A percentile compares a stretch with the other conserved stretches of the same genome.
phyloP scores from a whole-genome alignment of 345 rosid genomes.

The Nasturtium officinale region DNA sequence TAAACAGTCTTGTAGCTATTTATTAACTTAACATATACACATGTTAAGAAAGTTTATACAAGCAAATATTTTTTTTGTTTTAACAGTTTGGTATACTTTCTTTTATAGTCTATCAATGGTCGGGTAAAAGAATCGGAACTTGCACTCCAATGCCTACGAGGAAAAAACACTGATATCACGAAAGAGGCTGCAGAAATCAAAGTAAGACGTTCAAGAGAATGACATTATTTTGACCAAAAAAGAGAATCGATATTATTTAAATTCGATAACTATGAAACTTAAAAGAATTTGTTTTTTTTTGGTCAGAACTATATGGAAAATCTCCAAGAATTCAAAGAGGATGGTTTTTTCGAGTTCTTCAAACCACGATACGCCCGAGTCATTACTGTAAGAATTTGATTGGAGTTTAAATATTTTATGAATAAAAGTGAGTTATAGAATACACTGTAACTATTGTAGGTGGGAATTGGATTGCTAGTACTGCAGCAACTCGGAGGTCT shows the following conservation, averaged over 20 bases:
- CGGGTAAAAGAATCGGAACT: slow-evolving; percentile 48
- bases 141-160: slow-evolving; percentile 53
- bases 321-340: slow-evolving; percentile 47
- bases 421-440: background rate
- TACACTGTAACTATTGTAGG: slow-evolving; percentile 39
- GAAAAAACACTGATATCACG: slow-evolving; percentile 48
- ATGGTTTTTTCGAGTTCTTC: slow-evolving; percentile 46
- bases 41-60: background rate
- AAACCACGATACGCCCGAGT: slow-evolving; percentile 48
- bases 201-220: slow-evolving; percentile 29
- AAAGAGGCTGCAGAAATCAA: slow-evolving; percentile 55
- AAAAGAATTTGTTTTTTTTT: background rate
- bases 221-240: no score
- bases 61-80: no score
- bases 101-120: slow-evolving; percentile 57
- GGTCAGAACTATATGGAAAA: slow-evolving; percentile 52
- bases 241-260: no score
- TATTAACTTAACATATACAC: background rate
- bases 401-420: background rate
- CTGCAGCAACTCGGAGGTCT: slow-evolving; percentile 89
- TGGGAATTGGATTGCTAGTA: slow-evolving; percentile 72
- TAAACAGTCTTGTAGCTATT: slow-evolving; percentile 45
- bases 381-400: slow-evolving; percentile 42
- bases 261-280: background rate
- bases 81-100: background rate